Evolutionary conservation across 2,329 filamentous ascomycete genomes (phyloP), one percentile per base, ranked within the genome.

Genomic region (Colletotrichum aenigma): DNA sequence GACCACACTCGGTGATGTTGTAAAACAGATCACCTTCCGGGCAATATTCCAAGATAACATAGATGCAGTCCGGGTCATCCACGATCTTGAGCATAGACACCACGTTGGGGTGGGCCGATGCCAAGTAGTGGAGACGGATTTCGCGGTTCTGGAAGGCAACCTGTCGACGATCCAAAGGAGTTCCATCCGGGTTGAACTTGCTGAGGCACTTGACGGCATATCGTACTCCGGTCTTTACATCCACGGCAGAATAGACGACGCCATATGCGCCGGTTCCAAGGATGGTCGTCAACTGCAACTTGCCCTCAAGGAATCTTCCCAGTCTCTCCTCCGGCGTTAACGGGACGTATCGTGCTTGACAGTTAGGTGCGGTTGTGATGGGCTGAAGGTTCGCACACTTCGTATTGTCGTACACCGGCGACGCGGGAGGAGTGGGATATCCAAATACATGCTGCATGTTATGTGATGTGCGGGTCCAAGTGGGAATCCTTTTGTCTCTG

Each of bases 141-240:
- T 99, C 97, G 71, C 96, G 91, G 84, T 96, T 94, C 86, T 98
- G 97, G 88, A 98, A 98, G 81, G 93, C 93, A 81, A 93, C 91
- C 84, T 98, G 96, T 79, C 96, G 92, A 80, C 91, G 89, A 86
- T 98, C 96, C 88, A 98, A 89, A 43, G 90, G 90, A 15, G 89
- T 88, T 78, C 92, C 92, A 83, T 93, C 91, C 78, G 89, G 82
- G 85, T 96, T 97, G 85, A 93, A 90, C 87, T 98, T 98, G 93
- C 95, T 97, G 83, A 99, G 91, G 77, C 96, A 96, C 90, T 99
- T 99, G 83, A 99, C 96, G 78, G 97, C 97, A 89, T 98, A 99
- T 78, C 92, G 93, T 74, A 93, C 91, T 83, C 94, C 91, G 79
- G 93, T 96, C 83, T 93, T 93, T 83, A 96, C 91, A 87, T 97